Base-by-base conservation (phyloP, 352 stramenopile genomes). In the Phytophthora gonapodyides region DNA sequence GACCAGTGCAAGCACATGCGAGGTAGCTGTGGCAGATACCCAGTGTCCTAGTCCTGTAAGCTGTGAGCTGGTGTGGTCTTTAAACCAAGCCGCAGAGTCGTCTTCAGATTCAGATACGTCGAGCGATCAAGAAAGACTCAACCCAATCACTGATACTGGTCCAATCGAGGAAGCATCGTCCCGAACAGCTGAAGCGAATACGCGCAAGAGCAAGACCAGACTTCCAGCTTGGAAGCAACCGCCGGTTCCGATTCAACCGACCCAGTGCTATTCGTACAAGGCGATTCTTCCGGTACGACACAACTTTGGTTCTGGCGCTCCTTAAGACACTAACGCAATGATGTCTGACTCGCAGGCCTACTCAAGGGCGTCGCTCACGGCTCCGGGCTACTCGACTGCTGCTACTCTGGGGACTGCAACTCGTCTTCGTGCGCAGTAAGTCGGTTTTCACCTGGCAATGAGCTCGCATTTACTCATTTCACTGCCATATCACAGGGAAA, bases 191-290 rank as follows among this genome's bases (percentile, higher is more conserved):
- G 44, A 55, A 30, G 7, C 2, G 7, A 40, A 16, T 13, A 36
- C 9, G 41, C 31, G 21, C 19, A 50, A 13, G 36, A 48, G n/a
- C 42, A 61, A 9, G 49, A 36, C 0, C n/a, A 63, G 77, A 33
- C 36, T 78, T 1, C 73, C 79, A 19, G 49, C 64, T 4, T 90
- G 84, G 81, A 88, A 88, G 49, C 76, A 68, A 34, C 67, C 78
- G 9, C 78, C 74, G 1, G 78, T 93, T 30, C 84, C 84, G 7
- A 63, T 91, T 19, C 62, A 83, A 9, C 78, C 81, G 15, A 41
- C 57, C 1, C 70, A 89, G 34, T 72, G 63, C 41, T 88, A 87
- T 55, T 64, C 76, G 12, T 68, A 76, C 33, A 83, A 91, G 61
- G 78, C 70, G 3, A 58, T 81, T 30, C 21, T 84, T 15, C 67